Conservation (phyloP, 2,329 filamentous ascomycete species). For the Mycosphaerella sp. region DNA sequence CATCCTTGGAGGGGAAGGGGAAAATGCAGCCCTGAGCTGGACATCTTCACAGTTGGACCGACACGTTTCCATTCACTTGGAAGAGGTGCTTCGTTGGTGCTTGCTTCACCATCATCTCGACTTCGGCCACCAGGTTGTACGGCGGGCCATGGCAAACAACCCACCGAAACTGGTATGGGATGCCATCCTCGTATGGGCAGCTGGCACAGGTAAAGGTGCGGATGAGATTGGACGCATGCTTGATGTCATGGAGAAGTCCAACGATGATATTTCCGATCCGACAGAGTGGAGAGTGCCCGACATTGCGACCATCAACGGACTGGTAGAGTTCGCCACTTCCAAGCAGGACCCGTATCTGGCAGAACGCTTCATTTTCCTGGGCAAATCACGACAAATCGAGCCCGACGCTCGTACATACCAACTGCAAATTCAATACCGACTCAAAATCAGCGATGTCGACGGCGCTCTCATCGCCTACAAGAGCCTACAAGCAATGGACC, state of each 20-base stretch:
- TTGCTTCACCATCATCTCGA: constrained; percentile 48
- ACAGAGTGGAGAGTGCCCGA: constrained; percentile 51
- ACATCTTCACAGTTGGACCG: not conserved
- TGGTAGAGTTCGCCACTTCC: constrained; percentile 67
- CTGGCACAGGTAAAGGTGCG: constrained; percentile 62
- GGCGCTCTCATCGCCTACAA: constrained; percentile 62
- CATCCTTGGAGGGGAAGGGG: not conserved
- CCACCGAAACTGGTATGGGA: constrained; percentile 52
- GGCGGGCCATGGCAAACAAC: constrained; percentile 28
- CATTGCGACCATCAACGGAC: constrained; percentile 65
- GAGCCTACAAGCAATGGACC: constrained; percentile 52
- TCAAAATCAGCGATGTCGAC: constrained; percentile 65
- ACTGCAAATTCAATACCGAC: constrained; percentile 67
- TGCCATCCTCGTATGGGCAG: constrained; percentile 67
- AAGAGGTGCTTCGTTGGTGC: constrained; percentile 22
- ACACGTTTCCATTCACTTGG: not conserved
- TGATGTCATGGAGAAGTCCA: constrained; percentile 49
- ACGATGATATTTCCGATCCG: constrained; percentile 34
- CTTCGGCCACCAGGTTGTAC: constrained; percentile 58
- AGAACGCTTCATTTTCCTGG: constrained; percentile 64
- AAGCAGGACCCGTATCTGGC: constrained; percentile 64
- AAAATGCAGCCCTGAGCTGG: not conserved
- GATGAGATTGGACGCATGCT: constrained; percentile 70
- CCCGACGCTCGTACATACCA: constrained; percentile 65
- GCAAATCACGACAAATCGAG: constrained; percentile 56